A percentile compares a stretch with the other conserved stretches of the same genome.
Conservation (phyloP, 2,329 filamentous ascomycete genomes). For the Hymenoscyphus salicellus region DNA sequence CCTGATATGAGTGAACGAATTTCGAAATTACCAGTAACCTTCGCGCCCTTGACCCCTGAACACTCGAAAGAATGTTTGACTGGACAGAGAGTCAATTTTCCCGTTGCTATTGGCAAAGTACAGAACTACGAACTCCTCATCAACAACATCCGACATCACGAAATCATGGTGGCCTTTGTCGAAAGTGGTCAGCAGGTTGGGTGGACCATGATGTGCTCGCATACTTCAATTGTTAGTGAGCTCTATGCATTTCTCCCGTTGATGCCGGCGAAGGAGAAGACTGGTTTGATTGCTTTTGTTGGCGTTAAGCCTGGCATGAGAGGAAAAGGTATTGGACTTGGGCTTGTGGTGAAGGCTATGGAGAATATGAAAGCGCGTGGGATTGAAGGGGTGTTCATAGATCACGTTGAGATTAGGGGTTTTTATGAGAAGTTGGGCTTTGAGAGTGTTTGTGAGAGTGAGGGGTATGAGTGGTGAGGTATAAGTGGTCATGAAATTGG, state of each 20-base stretch:
- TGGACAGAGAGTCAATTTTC: constrained; percentile 40
- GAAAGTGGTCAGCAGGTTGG: constrained; percentile 40
- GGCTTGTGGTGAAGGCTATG: constrained; percentile 43
- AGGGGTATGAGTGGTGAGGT: constrained; percentile 26
- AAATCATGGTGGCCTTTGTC: constrained; percentile 44
- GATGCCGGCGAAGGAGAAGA: constrained; percentile 37
- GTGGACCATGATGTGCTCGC: constrained; percentile 45
- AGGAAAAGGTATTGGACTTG: constrained; percentile 41
- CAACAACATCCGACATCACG: constrained; percentile 37
- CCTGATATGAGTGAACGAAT: constrained; percentile 39
- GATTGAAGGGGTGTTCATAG: constrained; percentile 43
- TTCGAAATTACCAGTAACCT: constrained; percentile 37
- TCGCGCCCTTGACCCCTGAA: constrained; percentile 38
- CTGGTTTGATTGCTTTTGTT: constrained; percentile 45
- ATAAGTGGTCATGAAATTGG: neutral
- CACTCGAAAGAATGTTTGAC: constrained; percentile 40
- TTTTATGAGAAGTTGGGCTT: constrained; percentile 46
- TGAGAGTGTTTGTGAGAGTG: constrained; percentile 41
- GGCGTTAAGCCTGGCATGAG: constrained; percentile 41
- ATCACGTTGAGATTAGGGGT: constrained; percentile 43
- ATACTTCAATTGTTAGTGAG: constrained; percentile 34
- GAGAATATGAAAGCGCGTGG: constrained; percentile 43
- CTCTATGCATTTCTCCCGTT: constrained; percentile 43
- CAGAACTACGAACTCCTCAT: constrained; percentile 40
- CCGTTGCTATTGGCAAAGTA: constrained; percentile 41